Evolutionary conservation across 1,284 basidiomycete species (phyloP).

Genomic region (Xanthoconium separans): DNA sequence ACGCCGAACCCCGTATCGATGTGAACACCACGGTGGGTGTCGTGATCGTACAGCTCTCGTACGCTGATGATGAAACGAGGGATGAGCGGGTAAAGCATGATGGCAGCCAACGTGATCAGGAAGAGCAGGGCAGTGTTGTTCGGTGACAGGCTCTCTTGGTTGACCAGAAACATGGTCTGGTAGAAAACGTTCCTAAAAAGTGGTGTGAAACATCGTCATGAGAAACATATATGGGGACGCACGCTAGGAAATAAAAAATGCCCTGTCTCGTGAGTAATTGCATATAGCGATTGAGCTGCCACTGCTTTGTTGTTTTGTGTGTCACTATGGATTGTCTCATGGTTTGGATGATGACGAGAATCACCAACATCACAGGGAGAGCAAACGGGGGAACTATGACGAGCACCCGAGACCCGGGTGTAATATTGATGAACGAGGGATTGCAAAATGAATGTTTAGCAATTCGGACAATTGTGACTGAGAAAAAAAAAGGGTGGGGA

Average conservation of each 20-base stretch:
- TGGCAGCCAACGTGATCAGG: neutral
- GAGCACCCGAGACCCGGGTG: neutral
- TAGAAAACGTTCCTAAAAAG: neutral
- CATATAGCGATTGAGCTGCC: neutral
- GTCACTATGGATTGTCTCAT: neutral
- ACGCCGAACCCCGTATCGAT: neutral
- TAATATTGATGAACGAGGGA: neutral
- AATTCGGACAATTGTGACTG: neutral
- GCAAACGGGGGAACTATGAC: neutral
- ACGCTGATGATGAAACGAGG: conserved; percentile 4
- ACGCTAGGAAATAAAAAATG: neutral
- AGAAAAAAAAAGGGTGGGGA: too few relatives aligned
- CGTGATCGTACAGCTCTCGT: neutral
- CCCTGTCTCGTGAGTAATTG: neutral
- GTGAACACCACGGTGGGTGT: neutral
- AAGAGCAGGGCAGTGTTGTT: neutral
- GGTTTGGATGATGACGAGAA: neutral
- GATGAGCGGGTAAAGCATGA: neutral
- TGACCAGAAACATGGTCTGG: neutral
- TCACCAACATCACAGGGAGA: neutral
- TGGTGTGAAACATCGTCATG: neutral
- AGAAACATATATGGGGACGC: neutral
- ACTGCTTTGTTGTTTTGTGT: neutral
- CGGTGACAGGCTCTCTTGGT: neutral
- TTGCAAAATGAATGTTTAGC: neutral